Percentiles rank a stretch among this genome's conserved stretches.
These are phyloP conservation scores for Trichoderma parareesei DNA, from an alignment of 495 filamentous ascomycete species.

Conservation along the genomic window DNA sequence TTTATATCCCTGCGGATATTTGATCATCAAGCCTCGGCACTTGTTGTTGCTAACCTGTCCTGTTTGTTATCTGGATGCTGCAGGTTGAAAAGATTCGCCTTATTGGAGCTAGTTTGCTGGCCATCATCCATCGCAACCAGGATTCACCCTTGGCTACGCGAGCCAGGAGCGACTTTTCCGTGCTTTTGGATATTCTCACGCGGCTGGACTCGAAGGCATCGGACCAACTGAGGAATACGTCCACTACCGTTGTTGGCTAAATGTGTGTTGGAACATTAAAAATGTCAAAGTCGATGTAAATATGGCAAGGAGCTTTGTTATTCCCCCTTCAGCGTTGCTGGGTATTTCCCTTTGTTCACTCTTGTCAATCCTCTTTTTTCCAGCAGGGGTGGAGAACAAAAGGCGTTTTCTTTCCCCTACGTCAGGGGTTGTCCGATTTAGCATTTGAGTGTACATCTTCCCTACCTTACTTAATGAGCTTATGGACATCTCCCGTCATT, in stretches of 20 bases:
- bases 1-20: neutral
- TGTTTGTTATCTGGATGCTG: neutral
- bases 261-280: neutral
- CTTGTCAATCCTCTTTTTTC: no score
- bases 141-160: neutral
- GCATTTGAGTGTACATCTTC: neutral
- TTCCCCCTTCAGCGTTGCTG: neutral
- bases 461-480: neutral
- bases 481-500: neutral
- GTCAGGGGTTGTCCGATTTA: neutral
- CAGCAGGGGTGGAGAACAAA: neutral
- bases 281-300: neutral
- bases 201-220: slow-evolving; percentile 6
- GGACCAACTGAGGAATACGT: neutral
- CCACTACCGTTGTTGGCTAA: slow-evolving; percentile 4
- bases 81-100: slow-evolving; percentile 27
- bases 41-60: slow-evolving; percentile 16
- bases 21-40: slow-evolving; percentile 8
- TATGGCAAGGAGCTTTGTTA: neutral
- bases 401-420: neutral
- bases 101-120: slow-evolving; percentile 23
- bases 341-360: neutral
- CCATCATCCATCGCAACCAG: slow-evolving; percentile 23
- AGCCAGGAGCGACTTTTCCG: neutral
- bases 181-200: slow-evolving; percentile 2